Percentiles rank a stretch among this genome's conserved stretches.
Evolutionary conservation across 257 asterid species (phyloP).

Genomic region (Ligustrum vulgare): DNA sequence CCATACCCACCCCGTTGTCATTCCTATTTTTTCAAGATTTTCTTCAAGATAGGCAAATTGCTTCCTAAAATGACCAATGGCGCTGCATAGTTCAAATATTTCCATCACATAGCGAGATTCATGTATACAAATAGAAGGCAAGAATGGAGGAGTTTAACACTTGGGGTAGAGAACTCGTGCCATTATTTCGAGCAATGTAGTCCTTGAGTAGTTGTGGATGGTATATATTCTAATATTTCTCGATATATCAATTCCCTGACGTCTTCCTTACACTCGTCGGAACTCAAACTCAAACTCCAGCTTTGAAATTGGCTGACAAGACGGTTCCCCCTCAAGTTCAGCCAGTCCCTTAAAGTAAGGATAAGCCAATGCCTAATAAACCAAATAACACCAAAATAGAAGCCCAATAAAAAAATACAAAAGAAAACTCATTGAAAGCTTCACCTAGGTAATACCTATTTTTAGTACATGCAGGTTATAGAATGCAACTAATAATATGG

Average conservation of each 20-base stretch:
- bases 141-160: constrained; percentile 34
- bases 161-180: constrained; percentile 85
- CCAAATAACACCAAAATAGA: constrained; percentile 14
- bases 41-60: constrained; percentile 88
- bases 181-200: constrained; percentile 69
- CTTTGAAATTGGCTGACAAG: constrained; percentile 80
- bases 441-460: too few species aligned
- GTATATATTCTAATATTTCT: constrained; percentile 83
- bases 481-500: too few species aligned
- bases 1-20: too few species aligned
- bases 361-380: constrained; percentile 79
- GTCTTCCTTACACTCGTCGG: constrained; percentile 74
- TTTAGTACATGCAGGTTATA: too few species aligned
- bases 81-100: constrained; percentile 46
- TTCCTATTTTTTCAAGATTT: too few species aligned
- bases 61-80: constrained; percentile 72
- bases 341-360: constrained; percentile 90
- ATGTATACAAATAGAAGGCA: constrained; percentile 1
- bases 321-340: constrained; percentile 85
- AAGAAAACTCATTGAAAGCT: constrained; percentile 2
- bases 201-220: constrained; percentile 87
- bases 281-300: constrained; percentile 91
- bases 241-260: constrained; percentile 71
- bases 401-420: constrained; percentile 23
- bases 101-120: neutral